These are phyloP conservation scores for Candida nonsorbophila DNA, from an alignment of 805 yeast species.

Conservation along the genomic window DNA sequence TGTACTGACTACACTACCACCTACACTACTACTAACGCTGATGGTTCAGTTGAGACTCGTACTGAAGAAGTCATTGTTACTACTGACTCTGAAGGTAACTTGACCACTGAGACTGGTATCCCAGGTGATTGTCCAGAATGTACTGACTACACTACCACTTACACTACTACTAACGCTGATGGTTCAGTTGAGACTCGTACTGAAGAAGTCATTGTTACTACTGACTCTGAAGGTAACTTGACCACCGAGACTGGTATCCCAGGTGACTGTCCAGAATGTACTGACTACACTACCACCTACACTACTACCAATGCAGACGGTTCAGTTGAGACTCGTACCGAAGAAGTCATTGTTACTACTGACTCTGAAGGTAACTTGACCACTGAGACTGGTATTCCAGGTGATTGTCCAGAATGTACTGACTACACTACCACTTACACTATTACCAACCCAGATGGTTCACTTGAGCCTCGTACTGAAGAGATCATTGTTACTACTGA, in stretches of 20 bases:
- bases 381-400: slow-evolving; percentile 1
- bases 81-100: no score
- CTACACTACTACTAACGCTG: slow-evolving; percentile 7
- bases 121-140: slow-evolving; percentile 3
- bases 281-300: slow-evolving; percentile 7
- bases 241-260: slow-evolving; percentile 10
- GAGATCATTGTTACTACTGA: slow-evolving; percentile 10
- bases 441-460: slow-evolving; percentile 7
- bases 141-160: slow-evolving; percentile 9
- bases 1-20: slow-evolving; percentile 9
- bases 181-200: slow-evolving; percentile 7
- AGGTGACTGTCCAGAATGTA: slow-evolving; percentile 6
- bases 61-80: slow-evolving; percentile 10
- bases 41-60: slow-evolving; percentile 5
- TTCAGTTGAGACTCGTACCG: slow-evolving; percentile 6
- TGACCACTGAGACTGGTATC: no score
- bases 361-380: slow-evolving; percentile 5
- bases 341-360: slow-evolving; percentile 9
- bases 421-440: slow-evolving; percentile 8
- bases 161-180: slow-evolving; percentile 7
- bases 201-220: slow-evolving; percentile 9
- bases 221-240: slow-evolving; percentile 9
- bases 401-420: slow-evolving; percentile 6
- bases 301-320: slow-evolving; percentile 7
- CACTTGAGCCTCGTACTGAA: slow-evolving; percentile 6